These are phyloP conservation scores for Penicillium sp. DNA, from an alignment of 2,329 filamentous ascomycete genomes.

Conservation along the genomic window DNA sequence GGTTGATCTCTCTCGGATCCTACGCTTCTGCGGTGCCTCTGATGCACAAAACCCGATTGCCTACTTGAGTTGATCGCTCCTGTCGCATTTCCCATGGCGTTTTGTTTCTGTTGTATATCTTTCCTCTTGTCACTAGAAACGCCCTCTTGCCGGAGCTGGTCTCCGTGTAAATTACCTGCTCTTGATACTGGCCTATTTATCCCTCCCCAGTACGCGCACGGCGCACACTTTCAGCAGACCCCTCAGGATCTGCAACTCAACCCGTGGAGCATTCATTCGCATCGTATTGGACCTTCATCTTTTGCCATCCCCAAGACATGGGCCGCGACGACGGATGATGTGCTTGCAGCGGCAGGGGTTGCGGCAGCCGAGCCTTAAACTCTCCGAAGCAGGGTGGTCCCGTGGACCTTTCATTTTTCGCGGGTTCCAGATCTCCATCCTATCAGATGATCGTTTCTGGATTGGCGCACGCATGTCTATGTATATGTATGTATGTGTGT, in stretches of 20 bases:
- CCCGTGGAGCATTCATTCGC: not conserved
- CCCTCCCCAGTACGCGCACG: conserved; percentile 4
- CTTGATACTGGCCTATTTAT: conserved; percentile 4
- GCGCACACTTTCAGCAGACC: not conserved
- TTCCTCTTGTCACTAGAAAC: not conserved
- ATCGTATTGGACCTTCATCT: not conserved
- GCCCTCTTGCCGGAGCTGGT: conserved; percentile 6
- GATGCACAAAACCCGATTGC: not conserved
- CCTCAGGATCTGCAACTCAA: not conserved
- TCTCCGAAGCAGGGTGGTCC: conserved; percentile 7
- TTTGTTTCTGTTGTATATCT: not conserved
- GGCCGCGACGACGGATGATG: not conserved
- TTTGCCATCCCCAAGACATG: too few species aligned
- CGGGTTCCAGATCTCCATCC: not conserved
- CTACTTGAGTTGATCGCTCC: not conserved
- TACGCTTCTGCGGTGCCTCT: not conserved
- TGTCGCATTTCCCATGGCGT: conserved; percentile 3
- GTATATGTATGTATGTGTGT: too few species aligned
- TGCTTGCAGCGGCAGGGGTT: conserved; percentile 4
- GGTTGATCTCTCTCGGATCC: conserved; percentile 13
- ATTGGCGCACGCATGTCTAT: too few species aligned
- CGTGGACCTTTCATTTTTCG: conserved; percentile 2
- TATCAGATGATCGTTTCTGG: not conserved
- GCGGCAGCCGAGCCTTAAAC: conserved; percentile 7
- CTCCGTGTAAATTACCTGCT: conserved; percentile 9